Evolutionary conservation across 257 asterid genomes (phyloP).

Genomic region (Eustoma russellianum): DNA sequence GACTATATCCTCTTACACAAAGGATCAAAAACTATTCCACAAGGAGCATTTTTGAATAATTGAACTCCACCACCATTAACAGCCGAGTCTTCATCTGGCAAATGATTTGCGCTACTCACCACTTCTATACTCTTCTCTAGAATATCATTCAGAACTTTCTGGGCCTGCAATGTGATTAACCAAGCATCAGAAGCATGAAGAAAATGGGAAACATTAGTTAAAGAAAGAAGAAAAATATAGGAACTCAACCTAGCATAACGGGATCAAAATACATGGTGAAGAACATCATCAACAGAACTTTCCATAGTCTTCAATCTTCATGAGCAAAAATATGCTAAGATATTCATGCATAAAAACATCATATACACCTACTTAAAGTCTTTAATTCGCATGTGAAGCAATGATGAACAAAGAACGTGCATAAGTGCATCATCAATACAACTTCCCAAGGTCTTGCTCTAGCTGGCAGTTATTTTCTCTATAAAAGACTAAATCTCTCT

Average conservation of each 20-base stretch:
- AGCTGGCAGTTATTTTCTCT: too few species aligned
- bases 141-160: slow-evolving; percentile 40
- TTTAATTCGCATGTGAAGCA: too few species aligned
- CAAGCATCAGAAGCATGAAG: not conserved
- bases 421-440: too few species aligned
- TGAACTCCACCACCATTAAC: slow-evolving; percentile 52
- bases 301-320: not conserved
- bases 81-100: slow-evolving; percentile 25
- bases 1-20: slow-evolving; percentile 22
- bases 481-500: too few species aligned
- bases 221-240: not conserved
- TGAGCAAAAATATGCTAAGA: not conserved
- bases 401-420: too few species aligned
- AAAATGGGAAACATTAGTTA: not conserved
- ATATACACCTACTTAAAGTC: too few species aligned
- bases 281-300: not conserved
- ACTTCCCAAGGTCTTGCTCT: too few species aligned
- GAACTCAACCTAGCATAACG: not conserved
- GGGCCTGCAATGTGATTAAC: slow-evolving; percentile 43
- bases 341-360: too few species aligned
- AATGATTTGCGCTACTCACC: slow-evolving; percentile 21
- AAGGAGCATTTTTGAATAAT: slow-evolving; percentile 64
- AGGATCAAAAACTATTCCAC: slow-evolving; percentile 62
- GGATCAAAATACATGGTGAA: not conserved
- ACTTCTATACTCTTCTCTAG: slow-evolving; percentile 52